phyloP scores from a whole-genome alignment of 1,284 basidiomycete species.

The Cutaneotrichosporon spelunceum region DNA sequence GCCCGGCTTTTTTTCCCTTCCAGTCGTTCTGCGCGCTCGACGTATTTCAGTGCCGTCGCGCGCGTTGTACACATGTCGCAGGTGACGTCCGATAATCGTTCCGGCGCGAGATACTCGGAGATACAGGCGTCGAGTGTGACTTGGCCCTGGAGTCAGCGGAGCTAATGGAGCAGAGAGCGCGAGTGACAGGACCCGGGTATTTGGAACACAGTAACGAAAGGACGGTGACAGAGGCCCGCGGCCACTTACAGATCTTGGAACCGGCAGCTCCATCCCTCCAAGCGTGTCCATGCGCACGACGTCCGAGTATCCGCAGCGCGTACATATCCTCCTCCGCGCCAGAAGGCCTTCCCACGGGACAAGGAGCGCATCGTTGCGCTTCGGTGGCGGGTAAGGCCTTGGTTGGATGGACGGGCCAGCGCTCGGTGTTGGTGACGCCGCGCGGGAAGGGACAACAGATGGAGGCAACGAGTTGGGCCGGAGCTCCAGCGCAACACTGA shows the following conservation, averaged over 20 bases:
- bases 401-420: slow-evolving; percentile 1
- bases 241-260: slow-evolving; percentile 44
- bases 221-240: slow-evolving; percentile 23
- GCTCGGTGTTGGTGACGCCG: neutral
- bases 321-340: slow-evolving; percentile 46
- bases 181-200: too few relatives aligned
- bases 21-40: slow-evolving; percentile 18
- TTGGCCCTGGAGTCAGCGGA: slow-evolving; percentile 40
- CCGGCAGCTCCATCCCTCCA: slow-evolving; percentile 48
- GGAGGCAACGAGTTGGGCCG: neutral
- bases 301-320: slow-evolving; percentile 45
- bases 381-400: neutral
- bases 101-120: slow-evolving; percentile 52
- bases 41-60: slow-evolving; percentile 45
- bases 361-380: slow-evolving; percentile 23
- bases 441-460: neutral
- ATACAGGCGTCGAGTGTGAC: slow-evolving; percentile 52
- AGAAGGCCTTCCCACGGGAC: slow-evolving; percentile 51
- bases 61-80: slow-evolving; percentile 54
- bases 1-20: slow-evolving; percentile 60
- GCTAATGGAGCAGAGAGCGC: slow-evolving; percentile 48
- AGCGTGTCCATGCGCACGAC: slow-evolving; percentile 47
- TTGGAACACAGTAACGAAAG: slow-evolving; percentile 48
- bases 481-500: slow-evolving; percentile 20
- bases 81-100: slow-evolving; percentile 52